These are phyloP conservation scores for Orobanche coerulescens DNA, from an alignment of 257 asterid species.

Conservation along the genomic window DNA sequence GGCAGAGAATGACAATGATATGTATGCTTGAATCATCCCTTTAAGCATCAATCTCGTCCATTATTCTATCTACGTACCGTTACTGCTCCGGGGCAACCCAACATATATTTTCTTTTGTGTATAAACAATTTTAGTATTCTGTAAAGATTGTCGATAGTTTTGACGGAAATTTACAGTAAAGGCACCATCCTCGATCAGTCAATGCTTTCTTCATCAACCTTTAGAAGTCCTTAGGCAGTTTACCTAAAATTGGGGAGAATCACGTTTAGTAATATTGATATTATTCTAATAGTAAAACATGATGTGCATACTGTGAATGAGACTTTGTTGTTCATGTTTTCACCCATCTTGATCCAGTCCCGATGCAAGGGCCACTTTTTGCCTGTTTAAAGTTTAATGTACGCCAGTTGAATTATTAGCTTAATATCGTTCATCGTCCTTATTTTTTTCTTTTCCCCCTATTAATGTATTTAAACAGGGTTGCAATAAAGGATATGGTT, in stretches of 20 bases:
- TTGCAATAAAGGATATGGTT: conserved; percentile 87
- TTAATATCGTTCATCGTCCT: neutral
- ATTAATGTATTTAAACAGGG: conserved; percentile 38
- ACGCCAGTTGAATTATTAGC: neutral
- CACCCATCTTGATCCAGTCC: conserved; percentile 5
- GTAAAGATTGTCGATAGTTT: no score
- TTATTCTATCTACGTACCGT: no score
- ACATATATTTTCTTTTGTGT: no score
- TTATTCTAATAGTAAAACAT: neutral
- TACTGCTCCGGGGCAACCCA: no score
- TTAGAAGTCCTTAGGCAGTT: neutral
- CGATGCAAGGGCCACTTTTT: no score
- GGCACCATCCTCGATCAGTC: neutral
- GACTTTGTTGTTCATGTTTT: neutral
- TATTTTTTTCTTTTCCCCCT: neutral
- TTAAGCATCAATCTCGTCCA: no score
- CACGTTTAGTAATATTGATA: neutral
- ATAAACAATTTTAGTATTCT: no score
- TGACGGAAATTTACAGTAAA: neutral
- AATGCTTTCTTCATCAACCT: neutral
- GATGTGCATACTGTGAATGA: neutral
- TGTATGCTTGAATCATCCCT: no score
- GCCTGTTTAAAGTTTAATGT: no score
- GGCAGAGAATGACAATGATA: neutral
- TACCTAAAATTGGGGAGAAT: neutral